These are phyloP conservation scores for Lasiodiplodia sp. DNA, from an alignment of 2,329 filamentous ascomycete species.

Conservation along the genomic window DNA sequence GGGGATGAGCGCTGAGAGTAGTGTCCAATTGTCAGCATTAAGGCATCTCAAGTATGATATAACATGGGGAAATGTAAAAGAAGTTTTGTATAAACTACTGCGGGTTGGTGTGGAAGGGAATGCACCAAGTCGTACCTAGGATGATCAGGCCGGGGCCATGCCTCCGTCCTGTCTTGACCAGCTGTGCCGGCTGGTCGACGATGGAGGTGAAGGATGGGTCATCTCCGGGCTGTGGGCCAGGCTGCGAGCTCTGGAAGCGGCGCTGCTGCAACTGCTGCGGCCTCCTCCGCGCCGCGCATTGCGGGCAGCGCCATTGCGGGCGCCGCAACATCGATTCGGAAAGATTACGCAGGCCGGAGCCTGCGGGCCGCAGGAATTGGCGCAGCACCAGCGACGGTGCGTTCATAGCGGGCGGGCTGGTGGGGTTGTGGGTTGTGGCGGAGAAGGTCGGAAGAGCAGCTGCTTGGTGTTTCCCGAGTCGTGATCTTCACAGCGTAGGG, in stretches of 20 bases:
- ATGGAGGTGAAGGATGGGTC: constrained; percentile 83
- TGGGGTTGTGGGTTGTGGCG: background rate
- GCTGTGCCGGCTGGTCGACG: constrained; percentile 81
- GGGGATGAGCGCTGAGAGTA: constrained; percentile 74
- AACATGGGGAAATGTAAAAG: background rate
- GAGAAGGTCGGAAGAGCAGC: background rate
- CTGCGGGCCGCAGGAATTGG: constrained; percentile 14
- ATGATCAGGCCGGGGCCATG: constrained; percentile 85
- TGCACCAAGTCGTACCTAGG: constrained; percentile 62
- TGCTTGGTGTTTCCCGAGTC: constrained; percentile 12
- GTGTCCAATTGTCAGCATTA: background rate
- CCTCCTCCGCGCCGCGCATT: constrained; percentile 15
- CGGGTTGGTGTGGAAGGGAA: background rate
- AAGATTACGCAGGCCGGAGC: background rate
- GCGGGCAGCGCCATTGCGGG: constrained; percentile 28
- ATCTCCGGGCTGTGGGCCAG: constrained; percentile 66
- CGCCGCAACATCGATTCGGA: background rate
- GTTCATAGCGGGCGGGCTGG: constrained; percentile 7
- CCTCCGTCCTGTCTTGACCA: constrained; percentile 73
- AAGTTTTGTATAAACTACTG: background rate
- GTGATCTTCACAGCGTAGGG: constrained; percentile 24
- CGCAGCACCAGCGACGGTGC: constrained; percentile 2
- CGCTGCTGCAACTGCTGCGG: constrained; percentile 32
- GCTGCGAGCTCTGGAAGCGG: constrained; percentile 27
- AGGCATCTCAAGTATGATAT: background rate